Conservation (phyloP, 1,139 yeast genomes). For the Blastobotrys illinoisensis region DNA sequence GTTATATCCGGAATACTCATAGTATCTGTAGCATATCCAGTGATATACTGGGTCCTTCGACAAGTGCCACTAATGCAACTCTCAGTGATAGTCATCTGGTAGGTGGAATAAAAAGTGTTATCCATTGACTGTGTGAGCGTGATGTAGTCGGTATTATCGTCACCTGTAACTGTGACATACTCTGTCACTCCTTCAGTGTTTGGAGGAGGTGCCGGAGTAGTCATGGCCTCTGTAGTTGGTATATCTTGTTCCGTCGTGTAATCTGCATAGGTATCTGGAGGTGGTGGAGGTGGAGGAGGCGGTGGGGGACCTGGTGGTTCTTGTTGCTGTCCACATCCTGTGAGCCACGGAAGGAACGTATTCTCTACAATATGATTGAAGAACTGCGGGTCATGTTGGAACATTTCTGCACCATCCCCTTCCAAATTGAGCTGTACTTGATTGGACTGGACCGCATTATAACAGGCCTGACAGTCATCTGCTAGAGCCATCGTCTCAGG, state of each 20-base stretch:
- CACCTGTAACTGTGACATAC: conserved; percentile 6
- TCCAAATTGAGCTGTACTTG: conserved; percentile 18
- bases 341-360: conserved; percentile 18
- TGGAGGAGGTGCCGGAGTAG: conserved; percentile 1
- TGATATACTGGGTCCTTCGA: background rate
- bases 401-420: conserved; percentile 15
- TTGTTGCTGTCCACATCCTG: conserved; percentile 14
- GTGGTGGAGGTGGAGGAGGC: conserved; percentile 6
- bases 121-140: background rate
- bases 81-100: conserved; percentile 3
- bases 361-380: conserved; percentile 23
- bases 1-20: conserved; percentile 1
- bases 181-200: conserved; percentile 2
- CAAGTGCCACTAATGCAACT: conserved; percentile 4
- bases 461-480: conserved; percentile 20
- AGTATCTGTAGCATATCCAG: background rate
- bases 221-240: no score
- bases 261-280: background rate
- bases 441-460: conserved; percentile 15
- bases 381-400: conserved; percentile 13
- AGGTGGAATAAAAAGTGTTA: background rate
- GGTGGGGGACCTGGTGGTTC: conserved; percentile 6
- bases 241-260: background rate
- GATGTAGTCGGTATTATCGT: conserved; percentile 3
- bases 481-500: conserved; percentile 11